Percentiles rank a stretch among this genome's conserved stretches.
Conservation (phyloP, 2,329 filamentous ascomycete genomes). For the Stagonosporopsis rhizophila region DNA sequence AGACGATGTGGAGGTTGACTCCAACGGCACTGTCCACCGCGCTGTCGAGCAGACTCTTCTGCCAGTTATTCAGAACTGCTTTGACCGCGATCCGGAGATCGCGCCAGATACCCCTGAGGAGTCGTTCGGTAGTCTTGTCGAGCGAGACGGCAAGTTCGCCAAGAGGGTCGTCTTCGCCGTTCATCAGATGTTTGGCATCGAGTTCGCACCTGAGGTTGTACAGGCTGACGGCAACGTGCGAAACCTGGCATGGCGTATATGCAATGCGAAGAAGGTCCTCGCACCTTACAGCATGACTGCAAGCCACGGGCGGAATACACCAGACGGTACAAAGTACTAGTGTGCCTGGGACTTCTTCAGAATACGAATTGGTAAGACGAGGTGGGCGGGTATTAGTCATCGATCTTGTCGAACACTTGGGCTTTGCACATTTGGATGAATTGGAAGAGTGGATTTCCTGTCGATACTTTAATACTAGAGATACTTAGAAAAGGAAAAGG, state of each 20-base stretch:
- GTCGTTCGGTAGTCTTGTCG: constrained; percentile 82
- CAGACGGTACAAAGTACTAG: constrained; percentile 21
- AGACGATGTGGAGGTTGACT: constrained; percentile 67
- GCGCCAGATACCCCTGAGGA: constrained; percentile 82
- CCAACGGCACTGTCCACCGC: constrained; percentile 67
- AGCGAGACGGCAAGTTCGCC: constrained; percentile 87
- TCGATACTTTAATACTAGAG: not conserved
- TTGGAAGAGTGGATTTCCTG: not conserved
- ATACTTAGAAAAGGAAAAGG: not conserved
- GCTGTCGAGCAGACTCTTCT: constrained; percentile 80
- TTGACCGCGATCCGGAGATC: constrained; percentile 90
- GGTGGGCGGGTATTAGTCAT: not conserved
- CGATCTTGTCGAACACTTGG: not conserved
- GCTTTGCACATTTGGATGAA: not conserved
- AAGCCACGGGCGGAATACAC: constrained; percentile 52
- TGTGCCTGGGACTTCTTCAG: not conserved
- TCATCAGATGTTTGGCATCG: constrained; percentile 94
- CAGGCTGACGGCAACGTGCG: constrained; percentile 88
- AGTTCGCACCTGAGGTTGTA: constrained; percentile 92
- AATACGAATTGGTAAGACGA: not conserved
- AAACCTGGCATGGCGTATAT: constrained; percentile 93
- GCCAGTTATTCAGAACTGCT: constrained; percentile 86
- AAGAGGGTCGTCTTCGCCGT: constrained; percentile 92
- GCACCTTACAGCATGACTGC: constrained; percentile 59
- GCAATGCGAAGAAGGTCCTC: constrained; percentile 93